phyloP scores from a whole-genome alignment of 1,284 basidiomycete genomes.

The Tilletia horrida region DNA sequence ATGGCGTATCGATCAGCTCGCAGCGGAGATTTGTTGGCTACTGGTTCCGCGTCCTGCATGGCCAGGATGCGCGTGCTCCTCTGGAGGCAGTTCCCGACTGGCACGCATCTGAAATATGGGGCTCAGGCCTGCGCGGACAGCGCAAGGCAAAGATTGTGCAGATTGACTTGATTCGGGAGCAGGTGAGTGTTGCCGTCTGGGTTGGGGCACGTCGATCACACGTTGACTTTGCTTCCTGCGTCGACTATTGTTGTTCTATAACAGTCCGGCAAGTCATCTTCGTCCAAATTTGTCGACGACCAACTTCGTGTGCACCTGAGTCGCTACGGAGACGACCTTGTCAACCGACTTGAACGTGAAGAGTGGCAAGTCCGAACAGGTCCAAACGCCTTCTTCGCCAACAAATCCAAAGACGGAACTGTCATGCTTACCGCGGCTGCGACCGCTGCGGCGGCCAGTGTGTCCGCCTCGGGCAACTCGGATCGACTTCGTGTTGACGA shows the following conservation, averaged over 20 bases:
- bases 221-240: background rate
- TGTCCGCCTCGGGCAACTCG: background rate
- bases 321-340: background rate
- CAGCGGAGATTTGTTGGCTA: slow-evolving; percentile 31
- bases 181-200: background rate
- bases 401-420: background rate
- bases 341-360: background rate
- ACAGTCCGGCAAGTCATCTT: background rate
- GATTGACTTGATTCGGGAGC: background rate
- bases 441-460: background rate
- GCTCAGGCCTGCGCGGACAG: slow-evolving; percentile 5
- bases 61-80: slow-evolving; percentile 12
- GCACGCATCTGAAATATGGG: background rate
- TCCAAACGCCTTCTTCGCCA: background rate
- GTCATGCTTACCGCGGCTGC: background rate
- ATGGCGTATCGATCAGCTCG: slow-evolving; percentile 41
- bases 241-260: background rate
- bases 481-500: background rate
- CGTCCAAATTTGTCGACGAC: slow-evolving; percentile 3
- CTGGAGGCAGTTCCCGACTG: background rate
- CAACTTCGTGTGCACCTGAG: slow-evolving; percentile 9
- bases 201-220: background rate
- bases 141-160: background rate
- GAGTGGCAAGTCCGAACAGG: slow-evolving; percentile 14
- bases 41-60: slow-evolving; percentile 11